phyloP scores from a whole-genome alignment of 257 asterid genomes.

The Penstemon eatonii region DNA sequence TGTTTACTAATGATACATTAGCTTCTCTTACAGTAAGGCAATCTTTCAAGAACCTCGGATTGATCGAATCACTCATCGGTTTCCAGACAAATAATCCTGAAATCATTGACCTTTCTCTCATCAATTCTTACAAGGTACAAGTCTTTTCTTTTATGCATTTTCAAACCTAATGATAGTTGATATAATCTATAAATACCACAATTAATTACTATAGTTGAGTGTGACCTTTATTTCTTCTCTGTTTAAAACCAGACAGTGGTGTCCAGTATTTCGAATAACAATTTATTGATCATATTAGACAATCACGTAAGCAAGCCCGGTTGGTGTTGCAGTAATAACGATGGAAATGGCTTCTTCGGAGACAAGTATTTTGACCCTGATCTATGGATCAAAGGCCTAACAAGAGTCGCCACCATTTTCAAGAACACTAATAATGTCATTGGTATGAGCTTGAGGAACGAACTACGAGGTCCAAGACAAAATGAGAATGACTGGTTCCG shows the following conservation, averaged over 20 bases:
- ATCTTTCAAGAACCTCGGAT: conserved; percentile 65
- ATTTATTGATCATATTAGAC: conserved; percentile 82
- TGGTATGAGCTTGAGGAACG: conserved; percentile 92
- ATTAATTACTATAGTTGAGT: too few species aligned
- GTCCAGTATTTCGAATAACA: conserved; percentile 63
- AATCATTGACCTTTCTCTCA: conserved; percentile 74
- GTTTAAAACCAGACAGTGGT: conserved; percentile 68
- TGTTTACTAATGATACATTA: conserved; percentile 72
- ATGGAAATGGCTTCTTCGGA: conserved; percentile 93
- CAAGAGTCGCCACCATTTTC: conserved; percentile 70
- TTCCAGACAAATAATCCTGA: conserved; percentile 68
- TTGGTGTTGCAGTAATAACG: conserved; percentile 84
- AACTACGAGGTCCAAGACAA: conserved; percentile 78
- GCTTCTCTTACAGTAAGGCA: conserved; percentile 62
- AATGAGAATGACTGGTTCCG: conserved; percentile 83
- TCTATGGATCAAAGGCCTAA: conserved; percentile 76
- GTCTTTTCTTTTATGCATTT: too few species aligned
- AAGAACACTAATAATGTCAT: conserved; percentile 53
- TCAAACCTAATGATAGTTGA: too few species aligned
- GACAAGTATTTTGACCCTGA: conserved; percentile 73
- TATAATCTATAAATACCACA: too few species aligned
- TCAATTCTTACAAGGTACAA: conserved; percentile 74
- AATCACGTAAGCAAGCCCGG: conserved; percentile 95
- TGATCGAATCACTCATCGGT: conserved; percentile 63
- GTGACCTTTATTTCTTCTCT: too few species aligned